A percentile compares a stretch with the other conserved stretches of the same genome.
Conservation (phyloP, 2,329 filamentous ascomycete species). For the Hypoxylon sp. region DNA sequence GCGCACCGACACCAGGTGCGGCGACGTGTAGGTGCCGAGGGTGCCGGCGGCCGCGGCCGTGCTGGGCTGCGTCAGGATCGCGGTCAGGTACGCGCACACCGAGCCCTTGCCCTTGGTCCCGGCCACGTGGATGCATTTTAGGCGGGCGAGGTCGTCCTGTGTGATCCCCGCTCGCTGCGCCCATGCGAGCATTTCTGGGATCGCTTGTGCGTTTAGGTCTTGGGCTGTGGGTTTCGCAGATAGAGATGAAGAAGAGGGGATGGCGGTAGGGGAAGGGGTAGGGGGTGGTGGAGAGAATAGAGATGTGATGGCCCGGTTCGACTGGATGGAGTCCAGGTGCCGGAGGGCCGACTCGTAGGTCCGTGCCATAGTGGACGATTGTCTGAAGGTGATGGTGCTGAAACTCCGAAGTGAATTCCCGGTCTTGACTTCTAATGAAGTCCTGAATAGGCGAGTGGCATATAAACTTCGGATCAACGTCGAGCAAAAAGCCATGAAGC, state of each 20-base stretch:
- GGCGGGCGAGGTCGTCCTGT: slow-evolving; percentile 57
- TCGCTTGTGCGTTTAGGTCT: slow-evolving; percentile 78
- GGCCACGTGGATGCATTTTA: slow-evolving; percentile 80
- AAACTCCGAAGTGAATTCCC: background rate
- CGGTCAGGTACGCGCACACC: slow-evolving; percentile 85
- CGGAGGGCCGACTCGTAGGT: slow-evolving; percentile 77
- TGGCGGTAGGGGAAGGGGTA: slow-evolving; percentile 55
- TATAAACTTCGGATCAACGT: slow-evolving; percentile 11
- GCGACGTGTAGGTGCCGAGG: slow-evolving; percentile 87
- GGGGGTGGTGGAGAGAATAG: slow-evolving; percentile 65
- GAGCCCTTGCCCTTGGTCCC: slow-evolving; percentile 97
- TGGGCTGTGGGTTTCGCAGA: slow-evolving; percentile 59
- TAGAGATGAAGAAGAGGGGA: slow-evolving; percentile 68
- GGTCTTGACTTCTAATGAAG: background rate
- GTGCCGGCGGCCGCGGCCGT: slow-evolving; percentile 52
- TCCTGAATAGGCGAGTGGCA: slow-evolving; percentile 3
- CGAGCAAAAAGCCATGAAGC: slow-evolving; percentile 25
- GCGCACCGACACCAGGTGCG: slow-evolving; percentile 85
- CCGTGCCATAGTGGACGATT: slow-evolving; percentile 52
- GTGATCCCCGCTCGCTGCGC: slow-evolving; percentile 81
- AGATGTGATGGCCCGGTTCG: slow-evolving; percentile 77
- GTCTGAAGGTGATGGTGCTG: background rate
- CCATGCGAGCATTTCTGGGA: slow-evolving; percentile 88
- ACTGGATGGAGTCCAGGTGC: slow-evolving; percentile 82
- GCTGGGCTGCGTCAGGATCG: slow-evolving; percentile 72